These are phyloP conservation scores for Gymnopilus dilepis DNA, from an alignment of 768 basidiomycete genomes.

Conservation along the genomic window DNA sequence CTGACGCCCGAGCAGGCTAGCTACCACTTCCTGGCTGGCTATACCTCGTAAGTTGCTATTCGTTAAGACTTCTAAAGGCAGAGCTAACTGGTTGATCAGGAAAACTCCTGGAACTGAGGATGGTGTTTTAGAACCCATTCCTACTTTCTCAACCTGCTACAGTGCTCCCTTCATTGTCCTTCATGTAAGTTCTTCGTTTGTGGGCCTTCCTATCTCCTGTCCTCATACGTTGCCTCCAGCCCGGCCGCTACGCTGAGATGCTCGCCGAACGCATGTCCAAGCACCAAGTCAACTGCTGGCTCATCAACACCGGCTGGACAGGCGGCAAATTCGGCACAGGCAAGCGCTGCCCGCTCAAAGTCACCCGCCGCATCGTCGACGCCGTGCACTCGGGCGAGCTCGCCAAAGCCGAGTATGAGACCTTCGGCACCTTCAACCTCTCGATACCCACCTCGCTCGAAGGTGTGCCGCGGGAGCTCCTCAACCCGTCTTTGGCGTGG, in stretches of 20 bases:
- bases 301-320: constrained; percentile 99
- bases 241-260: constrained; percentile 96
- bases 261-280: constrained; percentile 92
- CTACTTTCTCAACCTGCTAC: constrained; percentile 99
- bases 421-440: constrained; percentile 82
- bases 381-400: constrained; percentile 95
- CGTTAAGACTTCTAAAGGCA: constrained; percentile 6
- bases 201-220: not conserved
- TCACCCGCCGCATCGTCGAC: constrained; percentile 95
- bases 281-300: constrained; percentile 92
- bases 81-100: constrained; percentile 39
- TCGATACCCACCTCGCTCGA: constrained; percentile 82
- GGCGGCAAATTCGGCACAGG: constrained; percentile 92
- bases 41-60: constrained; percentile 73
- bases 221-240: constrained; percentile 44
- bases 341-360: constrained; percentile 95
- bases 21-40: constrained; percentile 97
- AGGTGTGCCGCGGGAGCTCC: constrained; percentile 88
- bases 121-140: constrained; percentile 96
- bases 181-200: constrained; percentile 57
- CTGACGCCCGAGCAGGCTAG: constrained; percentile 93
- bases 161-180: constrained; percentile 98
- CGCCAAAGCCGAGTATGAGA: constrained; percentile 86
- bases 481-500: constrained; percentile 92
- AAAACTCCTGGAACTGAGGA: constrained; percentile 99